Evolutionary conservation across 148 eudicot genomes (phyloP).

Genomic region (Fagopyrum homotropicum): DNA sequence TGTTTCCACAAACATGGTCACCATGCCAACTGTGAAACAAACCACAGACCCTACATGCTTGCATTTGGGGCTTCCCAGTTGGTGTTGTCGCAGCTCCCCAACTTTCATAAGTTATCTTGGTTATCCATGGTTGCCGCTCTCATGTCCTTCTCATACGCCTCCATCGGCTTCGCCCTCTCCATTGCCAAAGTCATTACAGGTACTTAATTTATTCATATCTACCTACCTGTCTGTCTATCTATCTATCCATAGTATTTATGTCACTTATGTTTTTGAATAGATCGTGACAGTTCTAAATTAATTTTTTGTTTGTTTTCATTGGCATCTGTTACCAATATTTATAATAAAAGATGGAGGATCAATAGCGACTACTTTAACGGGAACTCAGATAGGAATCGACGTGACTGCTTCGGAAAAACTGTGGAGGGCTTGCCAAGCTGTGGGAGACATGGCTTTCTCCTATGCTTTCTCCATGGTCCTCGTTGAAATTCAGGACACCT

Average conservation of each 20-base stretch:
- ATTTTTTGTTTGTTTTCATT: neutral
- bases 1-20: conserved; percentile 23
- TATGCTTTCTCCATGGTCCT: conserved; percentile 24
- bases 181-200: conserved; percentile 13
- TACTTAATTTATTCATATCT: neutral
- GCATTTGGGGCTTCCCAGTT: conserved; percentile 20
- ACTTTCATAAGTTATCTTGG: conserved; percentile 25
- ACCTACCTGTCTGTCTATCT: no score
- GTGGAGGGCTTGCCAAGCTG: conserved; percentile 15
- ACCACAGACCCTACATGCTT: neutral
- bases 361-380: neutral
- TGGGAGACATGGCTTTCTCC: conserved; percentile 30
- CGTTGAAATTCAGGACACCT: conserved; percentile 19
- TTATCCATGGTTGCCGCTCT: conserved; percentile 28
- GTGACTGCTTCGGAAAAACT: neutral
- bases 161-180: conserved; percentile 27
- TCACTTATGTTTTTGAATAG: neutral
- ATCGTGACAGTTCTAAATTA: no score
- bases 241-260: no score
- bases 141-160: conserved; percentile 29
- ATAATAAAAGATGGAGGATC: neutral
- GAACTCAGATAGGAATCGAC: conserved; percentile 4
- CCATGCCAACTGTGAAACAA: neutral
- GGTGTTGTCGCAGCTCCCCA: conserved; percentile 25
- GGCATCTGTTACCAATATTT: no score